phyloP scores from a whole-genome alignment of 2,329 filamentous ascomycete genomes.

The Microdochium trichocladiopsis region DNA sequence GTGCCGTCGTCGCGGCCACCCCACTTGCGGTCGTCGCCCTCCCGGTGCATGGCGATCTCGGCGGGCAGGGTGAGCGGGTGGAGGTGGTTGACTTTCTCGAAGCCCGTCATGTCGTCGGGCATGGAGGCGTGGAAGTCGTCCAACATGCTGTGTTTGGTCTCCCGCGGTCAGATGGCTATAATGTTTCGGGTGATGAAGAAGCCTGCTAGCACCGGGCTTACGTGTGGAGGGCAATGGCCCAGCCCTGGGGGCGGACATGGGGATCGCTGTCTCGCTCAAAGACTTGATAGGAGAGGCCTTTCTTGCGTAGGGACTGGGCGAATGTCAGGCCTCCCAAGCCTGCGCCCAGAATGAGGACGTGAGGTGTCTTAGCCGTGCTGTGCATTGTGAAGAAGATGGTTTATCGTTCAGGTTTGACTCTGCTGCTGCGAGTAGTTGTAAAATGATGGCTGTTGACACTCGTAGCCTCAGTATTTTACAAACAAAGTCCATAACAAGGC shows the following conservation, averaged over 20 bases:
- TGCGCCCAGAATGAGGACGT: constrained; percentile 6
- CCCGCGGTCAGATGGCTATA: neutral
- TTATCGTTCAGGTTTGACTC: no score
- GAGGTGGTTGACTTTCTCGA: neutral
- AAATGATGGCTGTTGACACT: neutral
- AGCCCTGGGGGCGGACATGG: constrained; percentile 2
- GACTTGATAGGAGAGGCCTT: constrained; percentile 2
- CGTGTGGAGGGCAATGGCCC: constrained; percentile 2
- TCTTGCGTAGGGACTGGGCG: constrained; percentile 4
- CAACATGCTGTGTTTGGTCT: neutral
- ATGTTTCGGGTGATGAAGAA: no score
- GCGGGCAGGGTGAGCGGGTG: neutral
- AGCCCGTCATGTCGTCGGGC: neutral
- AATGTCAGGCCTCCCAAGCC: constrained; percentile 6
- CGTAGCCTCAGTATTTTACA: no score
- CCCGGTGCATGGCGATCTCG: neutral
- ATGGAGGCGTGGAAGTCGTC: neutral
- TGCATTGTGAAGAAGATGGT: neutral
- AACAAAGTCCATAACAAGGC: no score
- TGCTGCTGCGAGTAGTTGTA: no score
- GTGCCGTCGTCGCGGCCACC: neutral
- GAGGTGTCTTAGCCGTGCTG: neutral
- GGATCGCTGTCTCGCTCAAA: constrained; percentile 2
- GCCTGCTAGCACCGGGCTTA: no score
- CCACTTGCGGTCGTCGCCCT: neutral